Percentiles rank a stretch among this genome's conserved stretches.
phyloP scores from a whole-genome alignment of 1,139 yeast genomes.

The Nakaseomyces glabratus region DNA sequence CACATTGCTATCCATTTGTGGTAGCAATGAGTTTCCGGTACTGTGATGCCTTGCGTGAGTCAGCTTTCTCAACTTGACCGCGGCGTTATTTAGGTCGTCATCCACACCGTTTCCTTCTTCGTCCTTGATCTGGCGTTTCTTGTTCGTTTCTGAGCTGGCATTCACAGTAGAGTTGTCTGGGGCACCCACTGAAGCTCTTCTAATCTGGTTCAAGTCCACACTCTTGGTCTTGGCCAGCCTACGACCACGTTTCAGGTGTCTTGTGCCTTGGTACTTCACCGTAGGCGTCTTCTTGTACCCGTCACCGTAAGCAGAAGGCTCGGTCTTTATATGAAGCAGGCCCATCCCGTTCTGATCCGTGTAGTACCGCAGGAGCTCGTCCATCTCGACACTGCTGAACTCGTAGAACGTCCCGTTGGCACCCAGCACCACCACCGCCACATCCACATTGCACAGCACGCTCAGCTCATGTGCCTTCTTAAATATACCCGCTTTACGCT shows the following conservation, averaged over 20 bases:
- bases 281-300: slow-evolving; percentile 21
- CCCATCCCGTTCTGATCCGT: slow-evolving; percentile 26
- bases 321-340: slow-evolving; percentile 47
- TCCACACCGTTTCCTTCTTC: background rate
- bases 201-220: slow-evolving; percentile 2
- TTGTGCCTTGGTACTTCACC: slow-evolving; percentile 22
- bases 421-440: slow-evolving; percentile 83
- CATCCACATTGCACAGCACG: slow-evolving; percentile 84
- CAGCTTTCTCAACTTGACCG: background rate
- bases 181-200: no score
- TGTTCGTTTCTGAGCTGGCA: background rate
- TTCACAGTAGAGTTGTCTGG: no score
- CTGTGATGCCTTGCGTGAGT: slow-evolving; percentile 4
- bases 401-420: slow-evolving; percentile 70
- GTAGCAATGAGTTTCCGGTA: slow-evolving; percentile 1
- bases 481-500: slow-evolving; percentile 89
- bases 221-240: slow-evolving; percentile 2
- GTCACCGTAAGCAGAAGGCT: slow-evolving; percentile 50
- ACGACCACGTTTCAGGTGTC: slow-evolving; percentile 17
- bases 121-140: background rate
- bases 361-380: slow-evolving; percentile 51
- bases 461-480: slow-evolving; percentile 95
- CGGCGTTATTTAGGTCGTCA: background rate
- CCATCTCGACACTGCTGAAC: slow-evolving; percentile 64
- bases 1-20: no score